Evolutionary conservation across 768 basidiomycete species (phyloP).

Genomic region (Phylloporus arenicola): DNA sequence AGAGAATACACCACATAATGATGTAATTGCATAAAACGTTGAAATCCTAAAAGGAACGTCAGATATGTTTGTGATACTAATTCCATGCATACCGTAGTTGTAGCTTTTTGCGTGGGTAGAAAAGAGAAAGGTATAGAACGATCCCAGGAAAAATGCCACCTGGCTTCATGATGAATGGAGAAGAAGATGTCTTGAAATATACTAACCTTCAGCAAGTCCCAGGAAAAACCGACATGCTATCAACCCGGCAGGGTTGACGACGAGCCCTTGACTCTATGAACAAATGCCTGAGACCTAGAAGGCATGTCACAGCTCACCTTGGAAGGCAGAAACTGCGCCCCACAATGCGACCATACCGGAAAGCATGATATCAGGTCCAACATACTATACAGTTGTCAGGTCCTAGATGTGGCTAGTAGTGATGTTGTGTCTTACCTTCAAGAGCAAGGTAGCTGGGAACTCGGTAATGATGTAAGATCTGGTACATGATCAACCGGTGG

Average conservation of each 20-base stretch:
- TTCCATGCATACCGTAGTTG: slow-evolving; percentile 15
- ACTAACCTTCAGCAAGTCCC: slow-evolving; percentile 55
- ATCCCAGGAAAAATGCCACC: slow-evolving; percentile 56
- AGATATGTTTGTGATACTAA: neutral
- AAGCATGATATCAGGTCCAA: slow-evolving; percentile 52
- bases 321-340: slow-evolving; percentile 57
- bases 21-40: slow-evolving; percentile 38
- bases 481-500: neutral
- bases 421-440: slow-evolving; percentile 35
- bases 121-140: slow-evolving; percentile 52
- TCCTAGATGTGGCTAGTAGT: neutral
- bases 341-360: slow-evolving; percentile 58
- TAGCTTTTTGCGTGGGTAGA: slow-evolving; percentile 30
- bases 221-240: slow-evolving; percentile 43
- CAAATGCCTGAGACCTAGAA: neutral
- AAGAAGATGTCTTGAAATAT: neutral
- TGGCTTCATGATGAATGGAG: slow-evolving; percentile 15
- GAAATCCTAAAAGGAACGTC: slow-evolving; percentile 27
- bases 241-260: slow-evolving; percentile 47
- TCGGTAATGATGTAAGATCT: slow-evolving; percentile 51
- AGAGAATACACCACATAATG: slow-evolving; percentile 56
- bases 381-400: slow-evolving; percentile 13
- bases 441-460: slow-evolving; percentile 53
- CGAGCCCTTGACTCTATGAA: slow-evolving; percentile 34
- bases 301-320: slow-evolving; percentile 36